Evolutionary conservation across 352 stramenopile genomes (phyloP).

Genomic region (Nothophytophthora sp.): DNA sequence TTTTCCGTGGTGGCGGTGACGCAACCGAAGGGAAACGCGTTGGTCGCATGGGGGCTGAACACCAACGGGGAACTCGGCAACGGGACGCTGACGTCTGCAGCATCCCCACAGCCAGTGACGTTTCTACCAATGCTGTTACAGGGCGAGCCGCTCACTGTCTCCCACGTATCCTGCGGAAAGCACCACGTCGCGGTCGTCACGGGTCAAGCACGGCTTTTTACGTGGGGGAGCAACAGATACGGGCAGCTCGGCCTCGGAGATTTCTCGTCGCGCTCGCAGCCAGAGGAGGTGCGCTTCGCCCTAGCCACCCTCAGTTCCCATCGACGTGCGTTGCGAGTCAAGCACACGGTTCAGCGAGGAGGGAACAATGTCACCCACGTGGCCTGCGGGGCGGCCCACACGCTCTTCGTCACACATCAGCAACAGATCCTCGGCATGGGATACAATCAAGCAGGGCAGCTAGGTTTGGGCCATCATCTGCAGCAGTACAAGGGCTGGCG

Average conservation of each 20-base stretch:
- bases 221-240: conserved; percentile 78
- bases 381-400: conserved; percentile 68
- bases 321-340: conserved; percentile 53
- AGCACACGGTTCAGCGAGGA: conserved; percentile 52
- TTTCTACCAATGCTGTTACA: conserved; percentile 35
- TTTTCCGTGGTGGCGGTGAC: conserved; percentile 61
- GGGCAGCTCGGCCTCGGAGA: conserved; percentile 67
- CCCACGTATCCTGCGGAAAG: conserved; percentile 67
- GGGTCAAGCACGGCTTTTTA: conserved; percentile 59
- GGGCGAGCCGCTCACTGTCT: conserved; percentile 38
- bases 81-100: conserved; percentile 32
- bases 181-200: conserved; percentile 72
- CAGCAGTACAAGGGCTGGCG: conserved; percentile 67
- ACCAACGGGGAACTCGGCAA: conserved; percentile 62
- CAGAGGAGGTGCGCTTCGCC: conserved; percentile 57
- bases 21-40: conserved; percentile 33
- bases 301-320: conserved; percentile 45
- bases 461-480: conserved; percentile 64
- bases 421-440: conserved; percentile 78
- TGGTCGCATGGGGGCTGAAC: conserved; percentile 62
- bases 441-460: conserved; percentile 78
- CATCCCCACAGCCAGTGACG: conserved; percentile 37
- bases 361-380: conserved; percentile 68
- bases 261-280: conserved; percentile 41
- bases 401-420: conserved; percentile 75